Base-by-base conservation (phyloP, 139 green algal species). In the Pleodorina starrii region DNA sequence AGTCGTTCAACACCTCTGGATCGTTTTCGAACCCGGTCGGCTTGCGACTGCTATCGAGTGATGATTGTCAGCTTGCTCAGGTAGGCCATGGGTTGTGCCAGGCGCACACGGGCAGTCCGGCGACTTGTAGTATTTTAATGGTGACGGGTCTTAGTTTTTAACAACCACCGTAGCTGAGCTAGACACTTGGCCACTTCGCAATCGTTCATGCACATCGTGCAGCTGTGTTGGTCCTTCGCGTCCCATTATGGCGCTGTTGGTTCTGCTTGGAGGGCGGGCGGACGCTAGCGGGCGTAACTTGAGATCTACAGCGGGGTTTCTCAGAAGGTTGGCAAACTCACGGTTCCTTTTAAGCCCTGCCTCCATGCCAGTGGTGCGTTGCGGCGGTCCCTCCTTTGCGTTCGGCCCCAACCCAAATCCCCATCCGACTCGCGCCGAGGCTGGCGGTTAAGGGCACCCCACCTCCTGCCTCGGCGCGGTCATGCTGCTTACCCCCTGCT, bases 1-100 rank as follows among this genome's bases (percentile, higher is more conserved):
- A 51, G 1, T 59, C 72, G 21, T 54, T 77, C 36, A 77, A 1
- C 16, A 35, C 17, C 43, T 38, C 9, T 51, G 72, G 72, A 36
- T 48, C 40, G 38, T 54, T 38, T 80, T 54, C 42, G 10, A 19
- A 38, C 27, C 68, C 68, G 16, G 35, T 32, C 2, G 68, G 35
- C 14, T 35, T 40, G 11, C 72, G 72, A 5, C 42, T 80, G 40
- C 44, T 82, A 23, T 66, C 74, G 2, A 82, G 74, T n/a, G 74
- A 82, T 66, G 74, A 82, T n/a, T 44, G 44, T 29, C 74, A 82
- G 74, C 74, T 82, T 63, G 74, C 74, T 29, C 74, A 82, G 74
- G 74, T 66, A 25, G 7, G 72, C 23, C 17, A 77, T 5, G 19
- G 19, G 14, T 21, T 11, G 40, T 77, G 7, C 54, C 25, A 66